Conservation (phyloP, 805 yeast genomes). For the Jamesozyma piceae region DNA sequence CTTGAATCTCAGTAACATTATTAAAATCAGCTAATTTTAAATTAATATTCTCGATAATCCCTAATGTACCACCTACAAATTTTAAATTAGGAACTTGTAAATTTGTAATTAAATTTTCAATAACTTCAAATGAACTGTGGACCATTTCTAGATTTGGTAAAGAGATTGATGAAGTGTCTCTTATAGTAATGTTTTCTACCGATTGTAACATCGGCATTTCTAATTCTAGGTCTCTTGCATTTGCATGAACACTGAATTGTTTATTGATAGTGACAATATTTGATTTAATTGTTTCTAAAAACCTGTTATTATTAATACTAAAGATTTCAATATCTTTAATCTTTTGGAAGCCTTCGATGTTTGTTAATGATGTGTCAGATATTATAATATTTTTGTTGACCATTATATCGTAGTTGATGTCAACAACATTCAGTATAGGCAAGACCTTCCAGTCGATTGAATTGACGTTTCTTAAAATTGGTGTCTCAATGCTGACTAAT, state of each 20-base stretch:
- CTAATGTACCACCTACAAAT: constrained; percentile 59
- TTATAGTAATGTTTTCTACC: constrained; percentile 57
- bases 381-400: constrained; percentile 46
- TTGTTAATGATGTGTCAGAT: constrained; percentile 66
- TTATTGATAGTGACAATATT: constrained; percentile 46
- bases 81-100: constrained; percentile 50
- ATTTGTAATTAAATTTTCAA: constrained; percentile 46
- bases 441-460: constrained; percentile 59
- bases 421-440: constrained; percentile 56
- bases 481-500: constrained; percentile 48
- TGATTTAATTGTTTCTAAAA: constrained; percentile 50
- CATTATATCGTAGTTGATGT: constrained; percentile 42
- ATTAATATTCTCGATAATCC: constrained; percentile 49
- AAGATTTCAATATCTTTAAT: constrained; percentile 45
- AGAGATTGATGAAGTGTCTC: constrained; percentile 45
- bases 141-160: constrained; percentile 43
- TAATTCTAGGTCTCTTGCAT: constrained; percentile 47
- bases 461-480: constrained; percentile 42
- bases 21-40: constrained; percentile 44
- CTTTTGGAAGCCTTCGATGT: constrained; percentile 49
- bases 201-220: constrained; percentile 42
- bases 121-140: constrained; percentile 51
- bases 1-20: constrained; percentile 52
- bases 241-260: constrained; percentile 55
- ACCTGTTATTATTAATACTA: constrained; percentile 66